Evolutionary conservation across 257 asterid genomes (phyloP), one percentile per base, ranked within the genome.

Genomic region (Cruciata laevipes): DNA sequence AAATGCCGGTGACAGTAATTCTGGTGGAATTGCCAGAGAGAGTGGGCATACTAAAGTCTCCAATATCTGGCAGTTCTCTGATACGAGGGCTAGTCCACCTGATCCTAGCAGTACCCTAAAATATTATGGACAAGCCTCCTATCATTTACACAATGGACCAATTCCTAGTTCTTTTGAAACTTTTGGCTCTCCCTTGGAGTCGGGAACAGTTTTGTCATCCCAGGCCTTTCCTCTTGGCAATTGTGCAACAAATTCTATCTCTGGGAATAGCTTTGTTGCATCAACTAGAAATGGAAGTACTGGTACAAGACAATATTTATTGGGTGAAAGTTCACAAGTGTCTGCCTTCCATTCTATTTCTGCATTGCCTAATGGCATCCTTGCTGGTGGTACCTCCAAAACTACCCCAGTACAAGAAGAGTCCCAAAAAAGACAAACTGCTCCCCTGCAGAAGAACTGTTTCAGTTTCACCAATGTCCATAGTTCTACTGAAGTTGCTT

Each of bases 261-360:
- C 67, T 63, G 66, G 40, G 57, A 80, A 64, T 56, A 73, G 67
- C 73, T 70, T 62, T 65, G 55, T 71, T 72, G 77, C 76, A 30
- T 37, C 66, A 62, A 61, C 76, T 16, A 64, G 59, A 61, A 71
- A 76, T 65, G 68, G 65, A 20, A 25, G 27, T 64, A 23, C 44
- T 56, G 61, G 72, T 47, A 73, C 65, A 61, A 66, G 42, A 53
- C 65, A 63, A 20, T 67, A 60, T 62, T 31, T 71, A 63, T 73
- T 62, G 75, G 71, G 72, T 47, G 77, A 71, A 70, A 81, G 65
- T 77, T 69, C 73, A 76, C 71, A 66, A 72, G 53, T 67, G 69
- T 61, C 63, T 60, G 37, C 71, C 20, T 57, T 59, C 70, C 78
- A 71, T 71, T 69, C 76, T 70, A 62, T 72, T 76, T 17, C 75